phyloP scores from a whole-genome alignment of 768 basidiomycete species.

The Chalciporus chontae region DNA sequence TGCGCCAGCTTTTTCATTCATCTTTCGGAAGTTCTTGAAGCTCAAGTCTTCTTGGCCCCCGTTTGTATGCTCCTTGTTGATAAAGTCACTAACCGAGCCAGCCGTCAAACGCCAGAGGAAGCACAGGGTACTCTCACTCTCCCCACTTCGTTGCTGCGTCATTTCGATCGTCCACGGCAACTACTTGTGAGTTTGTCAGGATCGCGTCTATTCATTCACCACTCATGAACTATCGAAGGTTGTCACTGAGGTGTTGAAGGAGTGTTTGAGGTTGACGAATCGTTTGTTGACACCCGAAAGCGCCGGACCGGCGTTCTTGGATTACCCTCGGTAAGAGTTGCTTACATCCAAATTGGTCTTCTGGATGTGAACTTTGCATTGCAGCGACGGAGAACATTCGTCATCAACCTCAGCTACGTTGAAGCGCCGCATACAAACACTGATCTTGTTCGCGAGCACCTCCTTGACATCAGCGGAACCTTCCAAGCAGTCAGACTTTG shows the following conservation, averaged over 20 bases:
- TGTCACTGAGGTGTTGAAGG: slow-evolving; percentile 61
- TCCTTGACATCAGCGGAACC: slow-evolving; percentile 40
- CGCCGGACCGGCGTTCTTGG: slow-evolving; percentile 48
- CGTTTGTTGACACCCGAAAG: slow-evolving; percentile 39
- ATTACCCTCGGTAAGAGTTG: slow-evolving; percentile 44
- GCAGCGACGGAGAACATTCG: slow-evolving; percentile 60
- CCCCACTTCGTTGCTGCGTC: slow-evolving; percentile 63
- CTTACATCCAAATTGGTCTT: not conserved
- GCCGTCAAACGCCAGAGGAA: slow-evolving; percentile 60
- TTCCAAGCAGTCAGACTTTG: not conserved
- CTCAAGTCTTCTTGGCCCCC: slow-evolving; percentile 76
- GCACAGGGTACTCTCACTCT: slow-evolving; percentile 56
- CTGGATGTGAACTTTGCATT: not conserved
- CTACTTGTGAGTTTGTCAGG: slow-evolving; percentile 42
- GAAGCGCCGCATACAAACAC: slow-evolving; percentile 62
- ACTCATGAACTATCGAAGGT: slow-evolving; percentile 39
- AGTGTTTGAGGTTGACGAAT: slow-evolving; percentile 56
- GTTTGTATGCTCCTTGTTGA: slow-evolving; percentile 84
- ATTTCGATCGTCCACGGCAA: slow-evolving; percentile 45
- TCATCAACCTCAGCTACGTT: slow-evolving; percentile 40
- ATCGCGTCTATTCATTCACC: not conserved
- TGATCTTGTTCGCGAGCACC: slow-evolving; percentile 60
- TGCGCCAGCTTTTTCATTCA: slow-evolving; percentile 78
- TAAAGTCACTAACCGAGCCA: slow-evolving; percentile 65
- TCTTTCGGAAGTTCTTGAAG: slow-evolving; percentile 77